Percentiles rank a stretch among this genome's conserved stretches.
Evolutionary conservation across 139 green algal genomes (phyloP).

Genomic region (Chlorella sp.): DNA sequence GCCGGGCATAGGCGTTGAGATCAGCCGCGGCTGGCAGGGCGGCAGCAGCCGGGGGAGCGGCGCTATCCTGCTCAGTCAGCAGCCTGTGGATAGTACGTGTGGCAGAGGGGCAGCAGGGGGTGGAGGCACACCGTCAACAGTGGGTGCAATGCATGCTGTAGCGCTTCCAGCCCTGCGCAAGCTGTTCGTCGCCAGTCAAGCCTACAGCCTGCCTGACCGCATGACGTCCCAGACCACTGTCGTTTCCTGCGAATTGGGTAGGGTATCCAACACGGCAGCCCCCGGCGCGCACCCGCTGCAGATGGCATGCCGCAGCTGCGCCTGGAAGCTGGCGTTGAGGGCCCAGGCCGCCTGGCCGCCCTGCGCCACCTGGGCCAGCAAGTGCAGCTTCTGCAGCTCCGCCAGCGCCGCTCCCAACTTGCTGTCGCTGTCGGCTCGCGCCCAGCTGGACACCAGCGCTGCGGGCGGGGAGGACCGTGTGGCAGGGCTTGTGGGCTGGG

Average conservation of each 20-base stretch:
- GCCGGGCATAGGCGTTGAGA: slow-evolving; percentile 27
- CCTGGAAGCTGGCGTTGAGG: slow-evolving; percentile 52
- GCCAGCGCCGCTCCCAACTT: slow-evolving; percentile 51
- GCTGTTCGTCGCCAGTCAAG: not conserved
- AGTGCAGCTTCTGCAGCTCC: slow-evolving; percentile 35
- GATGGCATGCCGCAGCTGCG: slow-evolving; percentile 49
- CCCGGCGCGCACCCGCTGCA: slow-evolving; percentile 31
- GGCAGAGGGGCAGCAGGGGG: not conserved
- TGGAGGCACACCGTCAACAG: not conserved
- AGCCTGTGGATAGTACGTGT: not conserved
- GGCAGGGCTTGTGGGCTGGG: not conserved
- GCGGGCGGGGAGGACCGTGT: not conserved
- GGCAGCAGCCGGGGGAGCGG: not conserved
- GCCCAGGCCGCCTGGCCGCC: not conserved
- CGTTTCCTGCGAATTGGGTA: too few relatives aligned
- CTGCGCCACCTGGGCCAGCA: slow-evolving; percentile 18
- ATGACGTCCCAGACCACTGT: not conserved
- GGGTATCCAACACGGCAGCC: too few relatives aligned
- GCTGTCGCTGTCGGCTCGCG: not conserved
- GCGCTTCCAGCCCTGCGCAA: too few relatives aligned
- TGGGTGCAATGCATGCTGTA: not conserved
- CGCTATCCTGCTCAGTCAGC: not conserved
- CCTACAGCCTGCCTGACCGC: not conserved
- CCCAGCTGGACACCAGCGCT: slow-evolving; percentile 46
- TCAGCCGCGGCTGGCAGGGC: not conserved